Conservation (phyloP, 352 stramenopile species). For the Pythium phragmitis region DNA sequence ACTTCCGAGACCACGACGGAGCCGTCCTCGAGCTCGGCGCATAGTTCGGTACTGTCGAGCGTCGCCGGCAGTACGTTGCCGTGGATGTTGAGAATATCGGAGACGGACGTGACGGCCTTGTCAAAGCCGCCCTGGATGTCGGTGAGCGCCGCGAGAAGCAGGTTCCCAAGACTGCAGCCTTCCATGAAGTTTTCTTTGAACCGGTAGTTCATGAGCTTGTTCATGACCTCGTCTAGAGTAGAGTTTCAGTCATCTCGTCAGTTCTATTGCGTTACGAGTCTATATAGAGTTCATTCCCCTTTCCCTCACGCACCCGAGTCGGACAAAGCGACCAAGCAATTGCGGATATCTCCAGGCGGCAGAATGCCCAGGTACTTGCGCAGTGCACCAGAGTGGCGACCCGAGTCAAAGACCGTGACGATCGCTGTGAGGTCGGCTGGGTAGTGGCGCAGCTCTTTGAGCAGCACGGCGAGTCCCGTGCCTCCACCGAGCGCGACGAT, state of each 20-base stretch:
- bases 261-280: neutral
- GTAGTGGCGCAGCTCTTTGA: constrained; percentile 85
- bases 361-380: constrained; percentile 84
- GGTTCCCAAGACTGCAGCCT: constrained; percentile 78
- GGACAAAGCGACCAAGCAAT: constrained; percentile 81
- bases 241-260: neutral
- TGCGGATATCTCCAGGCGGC: constrained; percentile 81
- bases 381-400: constrained; percentile 73
- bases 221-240: constrained; percentile 74
- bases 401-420: constrained; percentile 87
- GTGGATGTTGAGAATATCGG: constrained; percentile 85
- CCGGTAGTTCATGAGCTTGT: constrained; percentile 88
- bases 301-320: constrained; percentile 51
- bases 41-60: constrained; percentile 81
- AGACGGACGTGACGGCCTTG: constrained; percentile 75
- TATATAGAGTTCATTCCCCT: neutral
- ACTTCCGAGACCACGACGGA: constrained; percentile 78
- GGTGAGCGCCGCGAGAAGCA: constrained; percentile 76
- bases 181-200: constrained; percentile 90
- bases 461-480: constrained; percentile 76
- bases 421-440: constrained; percentile 83
- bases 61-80: constrained; percentile 78
- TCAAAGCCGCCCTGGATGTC: constrained; percentile 83
- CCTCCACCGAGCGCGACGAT: constrained; percentile 82
- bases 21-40: constrained; percentile 70